phyloP scores from a whole-genome alignment of 345 rosid species.

The Tarenaya hassleriana region DNA sequence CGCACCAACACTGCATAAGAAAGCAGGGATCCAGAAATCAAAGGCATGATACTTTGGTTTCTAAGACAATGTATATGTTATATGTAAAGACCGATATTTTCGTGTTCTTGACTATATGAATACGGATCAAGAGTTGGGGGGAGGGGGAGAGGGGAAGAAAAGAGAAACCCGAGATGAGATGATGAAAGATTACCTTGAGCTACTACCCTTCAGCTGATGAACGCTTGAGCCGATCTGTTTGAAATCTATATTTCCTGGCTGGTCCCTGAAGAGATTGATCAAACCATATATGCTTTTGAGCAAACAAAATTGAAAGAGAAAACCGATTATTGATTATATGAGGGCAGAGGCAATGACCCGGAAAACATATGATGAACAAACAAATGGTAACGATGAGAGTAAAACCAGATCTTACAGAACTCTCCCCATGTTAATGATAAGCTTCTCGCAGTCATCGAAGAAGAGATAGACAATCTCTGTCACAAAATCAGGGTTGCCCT shows the following conservation, averaged over 20 bases:
- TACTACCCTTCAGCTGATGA: constrained; percentile 95
- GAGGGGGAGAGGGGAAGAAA: no score
- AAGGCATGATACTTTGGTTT: constrained; percentile 13
- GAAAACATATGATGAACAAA: neutral
- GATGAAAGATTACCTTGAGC: constrained; percentile 65
- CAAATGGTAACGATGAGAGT: no score
- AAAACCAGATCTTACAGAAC: constrained; percentile 72
- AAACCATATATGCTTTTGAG: neutral
- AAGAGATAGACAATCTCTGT: constrained; percentile 64
- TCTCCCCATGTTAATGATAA: constrained; percentile 55
- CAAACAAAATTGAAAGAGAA: neutral
- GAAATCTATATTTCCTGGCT: constrained; percentile 53
- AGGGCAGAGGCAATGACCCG: neutral
- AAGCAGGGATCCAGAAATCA: no score
- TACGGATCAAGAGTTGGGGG: neutral
- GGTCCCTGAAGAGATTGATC: constrained; percentile 36
- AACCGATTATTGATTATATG: no score
- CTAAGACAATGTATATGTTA: neutral
- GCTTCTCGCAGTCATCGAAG: constrained; percentile 79
- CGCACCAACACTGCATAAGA: constrained; percentile 74
- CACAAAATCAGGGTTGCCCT: constrained; percentile 71
- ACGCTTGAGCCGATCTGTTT: constrained; percentile 63
- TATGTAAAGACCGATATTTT: no score
- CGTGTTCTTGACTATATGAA: neutral
- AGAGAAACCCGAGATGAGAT: neutral